These are phyloP conservation scores for Mycosarcoma maydis DNA, from an alignment of 1,284 basidiomycete species.

Conservation along the genomic window DNA sequence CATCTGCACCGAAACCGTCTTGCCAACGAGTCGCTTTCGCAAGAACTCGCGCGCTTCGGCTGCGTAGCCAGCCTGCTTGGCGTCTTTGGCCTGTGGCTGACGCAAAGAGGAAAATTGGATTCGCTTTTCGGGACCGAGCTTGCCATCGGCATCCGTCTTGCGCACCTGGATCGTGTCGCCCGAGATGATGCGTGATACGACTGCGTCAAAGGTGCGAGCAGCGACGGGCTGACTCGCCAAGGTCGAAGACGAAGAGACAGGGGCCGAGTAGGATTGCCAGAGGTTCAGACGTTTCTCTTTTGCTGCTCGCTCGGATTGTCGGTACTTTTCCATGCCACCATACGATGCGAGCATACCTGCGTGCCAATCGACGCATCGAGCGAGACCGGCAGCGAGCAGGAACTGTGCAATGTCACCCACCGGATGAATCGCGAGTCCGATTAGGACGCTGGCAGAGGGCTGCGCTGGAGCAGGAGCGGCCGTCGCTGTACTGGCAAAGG, in stretches of 20 bases:
- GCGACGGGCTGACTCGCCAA: slow-evolving; percentile 41
- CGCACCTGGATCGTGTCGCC: slow-evolving; percentile 80
- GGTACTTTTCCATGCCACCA: slow-evolving; percentile 72
- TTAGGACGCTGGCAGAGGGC: slow-evolving; percentile 76
- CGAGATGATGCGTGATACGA: slow-evolving; percentile 87
- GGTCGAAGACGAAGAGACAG: slow-evolving; percentile 33
- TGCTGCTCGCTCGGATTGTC: slow-evolving; percentile 82
- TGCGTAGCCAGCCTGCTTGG: slow-evolving; percentile 87
- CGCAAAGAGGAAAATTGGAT: slow-evolving; percentile 89
- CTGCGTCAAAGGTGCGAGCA: slow-evolving; percentile 73
- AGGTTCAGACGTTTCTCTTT: slow-evolving; percentile 83
- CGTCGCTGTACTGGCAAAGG: slow-evolving; percentile 72
- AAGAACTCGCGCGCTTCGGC: slow-evolving; percentile 82
- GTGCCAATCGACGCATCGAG: slow-evolving; percentile 96
- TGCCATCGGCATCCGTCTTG: slow-evolving; percentile 67
- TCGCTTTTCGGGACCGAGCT: slow-evolving; percentile 76
- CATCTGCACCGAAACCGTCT: slow-evolving; percentile 56
- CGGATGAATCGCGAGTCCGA: slow-evolving; percentile 90
- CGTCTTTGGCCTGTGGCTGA: slow-evolving; percentile 75
- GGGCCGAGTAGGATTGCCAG: slow-evolving; percentile 74
- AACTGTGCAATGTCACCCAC: slow-evolving; percentile 93
- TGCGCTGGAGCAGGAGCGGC: slow-evolving; percentile 70
- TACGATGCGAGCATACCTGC: slow-evolving; percentile 85
- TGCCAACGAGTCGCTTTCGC: slow-evolving; percentile 55
- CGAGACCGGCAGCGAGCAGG: slow-evolving; percentile 83